Evolutionary conservation across 371 early-diverging fungal species (phyloP).

Genomic region (Amoeboaphelidium protococcarum): DNA sequence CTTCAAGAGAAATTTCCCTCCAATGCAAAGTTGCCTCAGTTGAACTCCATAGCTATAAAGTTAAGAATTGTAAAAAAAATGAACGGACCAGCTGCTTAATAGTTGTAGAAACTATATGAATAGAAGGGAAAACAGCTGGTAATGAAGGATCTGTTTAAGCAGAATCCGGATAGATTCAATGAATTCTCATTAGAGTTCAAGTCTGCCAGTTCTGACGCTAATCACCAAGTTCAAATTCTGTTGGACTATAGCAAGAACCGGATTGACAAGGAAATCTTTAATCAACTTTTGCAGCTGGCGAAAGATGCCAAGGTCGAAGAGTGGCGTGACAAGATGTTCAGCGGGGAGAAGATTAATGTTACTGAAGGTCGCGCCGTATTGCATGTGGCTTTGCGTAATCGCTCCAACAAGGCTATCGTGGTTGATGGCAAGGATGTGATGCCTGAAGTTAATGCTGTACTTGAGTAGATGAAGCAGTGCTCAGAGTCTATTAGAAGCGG

Average conservation of each 20-base stretch:
- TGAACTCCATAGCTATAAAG: too few relatives aligned
- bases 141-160: conserved; percentile 47
- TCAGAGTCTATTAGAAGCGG: conserved; percentile 61
- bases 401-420: conserved; percentile 42
- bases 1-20: too few relatives aligned
- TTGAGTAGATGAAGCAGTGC: conserved; percentile 69
- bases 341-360: conserved; percentile 86
- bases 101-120: too few relatives aligned
- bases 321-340: conserved; percentile 71
- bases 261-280: conserved; percentile 45
- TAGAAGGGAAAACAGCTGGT: too few relatives aligned
- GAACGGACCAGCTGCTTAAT: too few relatives aligned
- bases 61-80: too few relatives aligned
- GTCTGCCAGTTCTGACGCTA: conserved; percentile 13
- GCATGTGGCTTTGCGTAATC: conserved; percentile 82
- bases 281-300: conserved; percentile 47
- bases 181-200: conserved; percentile 44
- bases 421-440: conserved; percentile 64
- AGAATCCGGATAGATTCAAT: conserved; percentile 43
- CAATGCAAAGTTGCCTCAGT: too few relatives aligned
- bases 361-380: conserved; percentile 94
- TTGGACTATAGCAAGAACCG: conserved; percentile 87
- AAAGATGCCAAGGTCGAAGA: conserved; percentile 58
- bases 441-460: conserved; percentile 77
- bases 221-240: too few relatives aligned